phyloP scores from a whole-genome alignment of 257 asterid species.

The Capsicum rhomboideum region DNA sequence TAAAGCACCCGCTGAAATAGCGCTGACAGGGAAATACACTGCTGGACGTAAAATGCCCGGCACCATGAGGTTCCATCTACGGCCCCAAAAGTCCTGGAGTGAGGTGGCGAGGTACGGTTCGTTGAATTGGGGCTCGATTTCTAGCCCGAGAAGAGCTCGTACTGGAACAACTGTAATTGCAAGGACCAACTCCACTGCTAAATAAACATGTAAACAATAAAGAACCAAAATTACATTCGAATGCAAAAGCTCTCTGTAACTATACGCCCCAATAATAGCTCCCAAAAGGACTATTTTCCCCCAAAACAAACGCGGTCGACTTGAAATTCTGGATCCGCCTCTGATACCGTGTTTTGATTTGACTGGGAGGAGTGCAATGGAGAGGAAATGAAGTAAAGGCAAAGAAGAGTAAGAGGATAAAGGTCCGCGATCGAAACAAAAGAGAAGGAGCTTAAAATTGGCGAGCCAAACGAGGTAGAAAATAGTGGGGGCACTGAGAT shows the following conservation, averaged over 20 bases:
- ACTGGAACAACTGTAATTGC: neutral
- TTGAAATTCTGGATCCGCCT: neutral
- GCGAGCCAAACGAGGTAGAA: conserved; percentile 54
- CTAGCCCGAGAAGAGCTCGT: conserved; percentile 21
- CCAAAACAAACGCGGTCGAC: neutral
- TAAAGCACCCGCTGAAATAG: neutral
- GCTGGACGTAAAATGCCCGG: conserved; percentile 31
- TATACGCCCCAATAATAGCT: neutral
- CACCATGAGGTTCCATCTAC: conserved; percentile 60
- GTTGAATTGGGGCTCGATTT: conserved; percentile 47
- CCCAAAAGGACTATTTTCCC: neutral
- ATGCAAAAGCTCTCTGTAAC: neutral
- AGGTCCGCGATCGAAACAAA: conserved; percentile 55
- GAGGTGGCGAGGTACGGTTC: conserved; percentile 60
- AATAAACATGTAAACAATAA: neutral
- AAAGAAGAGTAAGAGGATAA: conserved; percentile 16
- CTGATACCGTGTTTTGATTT: neutral
- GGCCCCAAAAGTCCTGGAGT: conserved; percentile 63
- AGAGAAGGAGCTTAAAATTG: conserved; percentile 45
- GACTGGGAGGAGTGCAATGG: conserved; percentile 45
- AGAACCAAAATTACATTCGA: neutral
- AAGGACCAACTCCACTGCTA: neutral
- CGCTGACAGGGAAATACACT: conserved; percentile 40
- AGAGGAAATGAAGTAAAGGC: conserved; percentile 34
- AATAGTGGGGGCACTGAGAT: conserved; percentile 25